Percentiles rank a stretch among this genome's conserved stretches.
Conservation (phyloP, 2,329 filamentous ascomycete genomes). For the Alternaria incomplexa region DNA sequence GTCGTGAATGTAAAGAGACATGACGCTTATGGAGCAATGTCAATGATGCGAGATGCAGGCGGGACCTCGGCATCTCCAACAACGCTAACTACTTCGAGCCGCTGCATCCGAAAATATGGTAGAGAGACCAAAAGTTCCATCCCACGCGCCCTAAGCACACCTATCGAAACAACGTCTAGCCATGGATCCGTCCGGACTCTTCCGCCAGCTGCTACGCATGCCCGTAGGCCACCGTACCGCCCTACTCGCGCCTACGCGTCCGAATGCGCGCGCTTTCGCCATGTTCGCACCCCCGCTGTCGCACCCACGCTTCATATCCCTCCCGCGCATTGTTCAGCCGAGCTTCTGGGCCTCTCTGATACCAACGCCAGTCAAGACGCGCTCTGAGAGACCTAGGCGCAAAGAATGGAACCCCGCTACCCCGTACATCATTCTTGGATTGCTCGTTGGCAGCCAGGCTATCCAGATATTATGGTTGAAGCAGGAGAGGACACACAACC, state of each 20-base stretch:
- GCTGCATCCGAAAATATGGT: constrained; percentile 1
- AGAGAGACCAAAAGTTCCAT: background rate
- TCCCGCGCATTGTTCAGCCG: constrained; percentile 46
- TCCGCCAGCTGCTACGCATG: constrained; percentile 38
- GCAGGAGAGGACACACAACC: constrained; percentile 75
- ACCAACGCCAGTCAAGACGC: constrained; percentile 37
- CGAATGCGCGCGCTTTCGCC: constrained; percentile 31
- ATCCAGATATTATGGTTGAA: constrained; percentile 88
- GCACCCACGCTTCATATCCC: constrained; percentile 30
- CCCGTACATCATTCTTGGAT: constrained; percentile 68
- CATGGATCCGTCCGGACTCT: constrained; percentile 34
- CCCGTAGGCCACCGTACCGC: constrained; percentile 29
- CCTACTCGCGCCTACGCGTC: constrained; percentile 18
- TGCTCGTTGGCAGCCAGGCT: constrained; percentile 91
- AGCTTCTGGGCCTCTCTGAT: constrained; percentile 48
- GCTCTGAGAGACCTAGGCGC: constrained; percentile 14
- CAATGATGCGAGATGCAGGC: constrained; percentile 3
- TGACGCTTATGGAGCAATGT: background rate
- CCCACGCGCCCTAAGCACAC: background rate
- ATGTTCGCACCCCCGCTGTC: constrained; percentile 20
- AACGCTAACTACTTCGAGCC: constrained; percentile 3
- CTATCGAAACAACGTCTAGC: background rate
- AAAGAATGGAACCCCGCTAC: constrained; percentile 64
- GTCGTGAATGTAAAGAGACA: background rate
- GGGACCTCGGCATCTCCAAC: constrained; percentile 16